Conservation (phyloP, 1,284 basidiomycete genomes). For the Wallemia ichthyophaga region DNA sequence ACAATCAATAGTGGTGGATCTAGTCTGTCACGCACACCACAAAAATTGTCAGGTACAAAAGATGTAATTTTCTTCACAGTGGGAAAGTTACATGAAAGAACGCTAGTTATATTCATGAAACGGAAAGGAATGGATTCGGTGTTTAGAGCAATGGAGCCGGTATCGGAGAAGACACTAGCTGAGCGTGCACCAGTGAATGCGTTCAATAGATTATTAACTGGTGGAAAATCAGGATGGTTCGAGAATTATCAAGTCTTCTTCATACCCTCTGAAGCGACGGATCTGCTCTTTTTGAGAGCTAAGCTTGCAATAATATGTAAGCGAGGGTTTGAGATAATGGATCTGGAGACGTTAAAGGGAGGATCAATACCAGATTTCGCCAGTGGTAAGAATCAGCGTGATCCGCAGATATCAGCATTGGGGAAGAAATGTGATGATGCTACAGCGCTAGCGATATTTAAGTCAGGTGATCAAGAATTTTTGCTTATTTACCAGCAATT, state of each 20-base stretch:
- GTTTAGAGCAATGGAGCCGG: constrained; percentile 76
- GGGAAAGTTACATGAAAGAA: constrained; percentile 51
- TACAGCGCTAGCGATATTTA: constrained; percentile 72
- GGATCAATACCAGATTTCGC: constrained; percentile 37
- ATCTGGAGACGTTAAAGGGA: constrained; percentile 51
- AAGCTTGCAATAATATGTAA: constrained; percentile 71
- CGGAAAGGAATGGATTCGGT: constrained; percentile 78
- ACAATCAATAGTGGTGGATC: constrained; percentile 30
- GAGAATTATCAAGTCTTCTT: constrained; percentile 38
- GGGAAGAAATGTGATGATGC: constrained; percentile 48
- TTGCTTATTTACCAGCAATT: constrained; percentile 81
- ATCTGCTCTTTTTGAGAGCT: constrained; percentile 65
- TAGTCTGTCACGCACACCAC: constrained; percentile 22
- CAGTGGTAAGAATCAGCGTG: constrained; percentile 32
- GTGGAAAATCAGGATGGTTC: constrained; percentile 1
- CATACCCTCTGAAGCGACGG: constrained; percentile 59
- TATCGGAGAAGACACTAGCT: constrained; percentile 42
- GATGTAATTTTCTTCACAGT: constrained; percentile 87
- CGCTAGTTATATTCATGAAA: constrained; percentile 81
- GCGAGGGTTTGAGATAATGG: constrained; percentile 93
- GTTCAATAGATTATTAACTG: constrained; percentile 12
- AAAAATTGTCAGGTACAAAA: constrained; percentile 57
- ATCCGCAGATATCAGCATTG: constrained; percentile 35
- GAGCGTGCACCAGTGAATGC: constrained; percentile 34
- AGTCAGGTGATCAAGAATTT: constrained; percentile 51